These are phyloP conservation scores for Botrytis deweyae DNA, from an alignment of 2,329 filamentous ascomycete species.

Conservation along the genomic window DNA sequence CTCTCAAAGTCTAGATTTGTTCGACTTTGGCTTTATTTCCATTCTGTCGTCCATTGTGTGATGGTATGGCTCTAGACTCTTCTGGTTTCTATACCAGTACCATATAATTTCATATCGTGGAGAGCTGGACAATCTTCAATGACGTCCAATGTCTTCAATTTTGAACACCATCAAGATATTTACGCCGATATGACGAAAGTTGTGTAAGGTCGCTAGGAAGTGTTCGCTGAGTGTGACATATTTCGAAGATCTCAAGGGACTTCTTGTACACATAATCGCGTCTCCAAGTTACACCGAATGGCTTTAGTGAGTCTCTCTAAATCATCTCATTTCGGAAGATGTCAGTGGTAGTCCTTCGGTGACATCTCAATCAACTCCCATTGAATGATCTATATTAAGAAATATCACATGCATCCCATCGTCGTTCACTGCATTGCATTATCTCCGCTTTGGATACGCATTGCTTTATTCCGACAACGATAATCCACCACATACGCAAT, in stretches of 20 bases:
- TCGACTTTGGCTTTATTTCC: not conserved
- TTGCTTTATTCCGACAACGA: not conserved
- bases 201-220: conserved; percentile 8
- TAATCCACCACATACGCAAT: conserved; percentile 10
- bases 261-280: not conserved
- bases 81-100: not conserved
- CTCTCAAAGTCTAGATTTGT: not conserved
- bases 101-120: not conserved
- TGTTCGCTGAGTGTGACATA: conserved; percentile 12
- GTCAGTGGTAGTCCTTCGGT: not conserved
- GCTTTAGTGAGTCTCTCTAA: not conserved
- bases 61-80: not conserved
- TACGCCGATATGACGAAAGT: conserved; percentile 10
- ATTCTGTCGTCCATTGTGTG: not conserved
- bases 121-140: conserved; percentile 7
- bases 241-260: conserved; percentile 1
- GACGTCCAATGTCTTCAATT: conserved; percentile 18
- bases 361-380: not conserved
- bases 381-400: not conserved
- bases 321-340: not conserved
- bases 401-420: not conserved
- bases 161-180: not conserved
- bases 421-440: conserved; percentile 15
- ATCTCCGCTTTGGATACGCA: conserved; percentile 2
- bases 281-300: conserved; percentile 4